phyloP scores from a whole-genome alignment of 345 rosid genomes.

The Pugionium dolabratum region DNA sequence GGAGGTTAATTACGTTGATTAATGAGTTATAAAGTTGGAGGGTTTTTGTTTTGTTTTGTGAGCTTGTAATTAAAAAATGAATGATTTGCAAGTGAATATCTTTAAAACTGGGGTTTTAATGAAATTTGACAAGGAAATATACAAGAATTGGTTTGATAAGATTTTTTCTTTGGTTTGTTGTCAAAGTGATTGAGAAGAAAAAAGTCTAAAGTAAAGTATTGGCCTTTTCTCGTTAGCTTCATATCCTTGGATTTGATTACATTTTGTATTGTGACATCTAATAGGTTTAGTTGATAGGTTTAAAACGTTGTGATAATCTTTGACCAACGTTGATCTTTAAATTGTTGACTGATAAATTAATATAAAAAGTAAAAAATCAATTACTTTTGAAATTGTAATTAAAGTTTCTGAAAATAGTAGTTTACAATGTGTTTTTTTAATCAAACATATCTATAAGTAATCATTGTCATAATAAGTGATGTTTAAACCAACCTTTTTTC shows the following conservation, averaged over 20 bases:
- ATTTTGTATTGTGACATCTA: constrained; percentile 10
- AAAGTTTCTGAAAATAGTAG: too few species aligned
- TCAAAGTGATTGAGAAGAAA: constrained; percentile 2
- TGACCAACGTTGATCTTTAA: too few species aligned
- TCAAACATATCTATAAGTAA: too few species aligned
- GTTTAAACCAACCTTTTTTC: too few species aligned
- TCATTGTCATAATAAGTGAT: too few species aligned
- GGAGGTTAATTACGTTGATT: constrained; percentile 30
- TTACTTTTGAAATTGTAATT: too few species aligned
- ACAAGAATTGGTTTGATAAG: background rate
- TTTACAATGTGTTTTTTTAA: too few species aligned
- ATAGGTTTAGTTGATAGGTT: constrained; percentile 9
- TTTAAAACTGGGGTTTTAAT: background rate
- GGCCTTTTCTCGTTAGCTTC: constrained; percentile 29
- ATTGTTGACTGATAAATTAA: too few species aligned
- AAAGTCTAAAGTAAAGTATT: constrained; percentile 33
- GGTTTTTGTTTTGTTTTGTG: constrained; percentile 15
- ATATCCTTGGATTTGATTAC: constrained; percentile 10
- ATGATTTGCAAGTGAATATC: constrained; percentile 34
- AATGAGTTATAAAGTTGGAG: constrained; percentile 14
- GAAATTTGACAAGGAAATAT: background rate
- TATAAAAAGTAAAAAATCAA: too few species aligned
- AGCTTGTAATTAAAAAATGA: constrained; percentile 35
- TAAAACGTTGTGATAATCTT: too few species aligned
- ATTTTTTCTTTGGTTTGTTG: background rate